A percentile compares a stretch with the other conserved stretches of the same genome.
phyloP scores from a whole-genome alignment of 2,329 filamentous ascomycete species.

The Beauveria australis region DNA sequence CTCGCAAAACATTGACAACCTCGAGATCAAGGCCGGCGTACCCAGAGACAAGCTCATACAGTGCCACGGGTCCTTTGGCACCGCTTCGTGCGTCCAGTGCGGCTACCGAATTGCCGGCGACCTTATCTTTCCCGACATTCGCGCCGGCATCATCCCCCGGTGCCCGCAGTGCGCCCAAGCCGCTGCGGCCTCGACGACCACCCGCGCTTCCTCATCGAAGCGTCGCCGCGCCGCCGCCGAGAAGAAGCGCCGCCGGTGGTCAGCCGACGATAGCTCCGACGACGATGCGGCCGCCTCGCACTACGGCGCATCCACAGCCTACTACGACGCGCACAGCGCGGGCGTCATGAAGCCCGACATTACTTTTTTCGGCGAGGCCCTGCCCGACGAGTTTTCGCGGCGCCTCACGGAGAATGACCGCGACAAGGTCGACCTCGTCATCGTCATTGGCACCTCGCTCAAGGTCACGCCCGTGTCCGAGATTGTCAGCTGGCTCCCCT shows the following conservation, averaged over 20 bases:
- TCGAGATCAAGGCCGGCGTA: slow-evolving; percentile 83
- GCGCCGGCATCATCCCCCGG: slow-evolving; percentile 64
- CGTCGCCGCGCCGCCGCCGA: slow-evolving; percentile 25
- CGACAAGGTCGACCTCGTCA: slow-evolving; percentile 74
- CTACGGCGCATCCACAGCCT: slow-evolving; percentile 34
- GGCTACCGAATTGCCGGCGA: slow-evolving; percentile 65
- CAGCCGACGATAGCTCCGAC: slow-evolving; percentile 30
- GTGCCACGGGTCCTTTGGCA: slow-evolving; percentile 94
- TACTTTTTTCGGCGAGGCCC: slow-evolving; percentile 90
- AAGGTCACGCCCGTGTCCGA: slow-evolving; percentile 95
- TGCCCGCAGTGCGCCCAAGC: slow-evolving; percentile 63
- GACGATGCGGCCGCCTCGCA: slow-evolving; percentile 23
- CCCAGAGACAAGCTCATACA: slow-evolving; percentile 76
- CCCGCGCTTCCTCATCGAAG: slow-evolving; percentile 24
- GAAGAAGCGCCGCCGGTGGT: slow-evolving; percentile 27
- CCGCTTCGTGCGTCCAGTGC: slow-evolving; percentile 81
- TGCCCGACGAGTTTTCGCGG: slow-evolving; percentile 74
- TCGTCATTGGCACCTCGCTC: slow-evolving; percentile 92
- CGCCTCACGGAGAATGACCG: slow-evolving; percentile 77
- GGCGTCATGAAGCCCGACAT: slow-evolving; percentile 97
- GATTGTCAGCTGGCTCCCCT: slow-evolving; percentile 71
- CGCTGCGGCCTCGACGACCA: slow-evolving; percentile 28
- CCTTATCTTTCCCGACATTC: slow-evolving; percentile 71
- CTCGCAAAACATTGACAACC: slow-evolving; percentile 97
- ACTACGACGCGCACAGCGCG: slow-evolving; percentile 50